A percentile compares a stretch with the other conserved stretches of the same genome.
Evolutionary conservation across 1,284 basidiomycete genomes (phyloP).

Genomic region (Coriolopsis trogii): DNA sequence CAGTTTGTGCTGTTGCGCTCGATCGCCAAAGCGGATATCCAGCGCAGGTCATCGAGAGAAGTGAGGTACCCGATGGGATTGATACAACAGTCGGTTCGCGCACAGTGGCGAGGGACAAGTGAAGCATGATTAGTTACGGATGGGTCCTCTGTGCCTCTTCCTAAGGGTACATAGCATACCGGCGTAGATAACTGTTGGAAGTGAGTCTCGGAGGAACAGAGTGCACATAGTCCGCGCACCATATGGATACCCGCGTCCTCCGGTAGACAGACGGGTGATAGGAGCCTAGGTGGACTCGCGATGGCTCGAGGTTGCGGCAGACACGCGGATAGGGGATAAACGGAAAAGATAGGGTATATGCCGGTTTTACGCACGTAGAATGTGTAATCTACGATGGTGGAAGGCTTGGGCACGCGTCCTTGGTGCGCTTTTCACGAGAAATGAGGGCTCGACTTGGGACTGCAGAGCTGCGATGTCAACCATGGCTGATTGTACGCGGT

Average conservation of each 20-base stretch:
- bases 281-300: slow-evolving; percentile 29
- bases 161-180: slow-evolving; percentile 34
- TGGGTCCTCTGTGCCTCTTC: slow-evolving; percentile 32
- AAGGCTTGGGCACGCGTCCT: slow-evolving; percentile 14
- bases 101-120: slow-evolving; percentile 31
- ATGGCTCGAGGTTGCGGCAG: slow-evolving; percentile 12
- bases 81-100: slow-evolving; percentile 31
- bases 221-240: slow-evolving; percentile 19
- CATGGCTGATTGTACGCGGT: slow-evolving; percentile 11
- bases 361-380: slow-evolving; percentile 25
- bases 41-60: slow-evolving; percentile 35
- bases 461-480: slow-evolving; percentile 28
- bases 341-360: slow-evolving; percentile 3
- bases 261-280: slow-evolving; percentile 32
- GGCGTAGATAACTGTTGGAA: slow-evolving; percentile 33
- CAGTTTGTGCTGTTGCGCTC: slow-evolving; percentile 25
- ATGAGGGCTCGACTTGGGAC: slow-evolving; percentile 26
- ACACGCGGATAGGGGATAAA: slow-evolving; percentile 20
- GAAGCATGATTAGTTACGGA: slow-evolving; percentile 28
- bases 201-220: slow-evolving; percentile 11
- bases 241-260: slow-evolving; percentile 24
- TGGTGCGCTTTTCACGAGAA: slow-evolving; percentile 10
- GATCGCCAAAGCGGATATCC: slow-evolving; percentile 35
- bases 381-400: slow-evolving; percentile 25
- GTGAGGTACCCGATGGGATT: slow-evolving; percentile 23